These are phyloP conservation scores for Sorghum bicolor DNA, from an alignment of 176 grass and related monocot species.

Conservation along the genomic window DNA sequence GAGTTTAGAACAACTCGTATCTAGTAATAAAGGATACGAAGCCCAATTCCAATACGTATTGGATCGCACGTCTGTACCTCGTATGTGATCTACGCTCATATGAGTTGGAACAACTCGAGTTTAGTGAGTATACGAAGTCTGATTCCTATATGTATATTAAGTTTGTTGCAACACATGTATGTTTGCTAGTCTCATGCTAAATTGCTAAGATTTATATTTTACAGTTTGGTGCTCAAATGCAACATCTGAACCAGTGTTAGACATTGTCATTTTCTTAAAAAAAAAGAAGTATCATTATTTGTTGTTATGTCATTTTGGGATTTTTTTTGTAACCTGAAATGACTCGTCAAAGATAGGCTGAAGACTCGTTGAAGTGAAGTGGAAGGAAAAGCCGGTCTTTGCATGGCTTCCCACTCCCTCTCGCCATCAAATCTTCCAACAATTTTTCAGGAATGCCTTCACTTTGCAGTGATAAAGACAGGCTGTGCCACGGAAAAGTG, in stretches of 20 bases:
- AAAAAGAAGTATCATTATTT: not conserved
- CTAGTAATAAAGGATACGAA: too few relatives aligned
- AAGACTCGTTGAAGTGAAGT: not conserved
- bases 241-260: not conserved
- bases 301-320: not conserved
- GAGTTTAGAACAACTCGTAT: too few relatives aligned
- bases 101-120: too few relatives aligned
- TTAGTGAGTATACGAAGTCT: too few relatives aligned
- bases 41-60: too few relatives aligned
- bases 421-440: slow-evolving; percentile 32
- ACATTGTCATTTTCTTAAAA: not conserved
- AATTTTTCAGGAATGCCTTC: slow-evolving; percentile 12
- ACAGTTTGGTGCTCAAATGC: not conserved
- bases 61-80: too few relatives aligned
- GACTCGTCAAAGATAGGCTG: not conserved
- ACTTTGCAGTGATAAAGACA: slow-evolving; percentile 42
- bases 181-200: too few relatives aligned
- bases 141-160: too few relatives aligned
- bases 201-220: not conserved
- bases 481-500: slow-evolving; percentile 16
- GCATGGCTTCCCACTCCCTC: not conserved
- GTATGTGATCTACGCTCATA: too few relatives aligned
- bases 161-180: not conserved
- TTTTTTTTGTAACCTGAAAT: not conserved
- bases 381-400: slow-evolving; percentile 29